Conservation (phyloP, 73 alveolate species). For the Paramecium biaurelia region DNA sequence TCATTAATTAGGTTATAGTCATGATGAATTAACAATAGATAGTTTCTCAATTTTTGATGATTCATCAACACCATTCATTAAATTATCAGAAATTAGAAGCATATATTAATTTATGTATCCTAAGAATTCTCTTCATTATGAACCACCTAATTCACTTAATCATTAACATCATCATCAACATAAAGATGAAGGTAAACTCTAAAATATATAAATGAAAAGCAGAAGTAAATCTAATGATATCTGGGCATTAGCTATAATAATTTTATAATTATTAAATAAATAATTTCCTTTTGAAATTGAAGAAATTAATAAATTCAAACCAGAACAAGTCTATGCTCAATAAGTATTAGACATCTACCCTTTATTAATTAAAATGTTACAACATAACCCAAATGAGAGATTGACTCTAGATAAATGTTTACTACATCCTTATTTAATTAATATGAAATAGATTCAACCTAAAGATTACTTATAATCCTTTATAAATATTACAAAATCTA, state of each 20-base stretch:
- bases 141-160: not conserved
- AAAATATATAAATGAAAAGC: not conserved
- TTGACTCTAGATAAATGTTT: not conserved
- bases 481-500: not conserved
- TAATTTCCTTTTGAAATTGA: not conserved
- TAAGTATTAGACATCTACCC: not conserved
- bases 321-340: not conserved
- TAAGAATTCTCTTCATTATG: not conserved
- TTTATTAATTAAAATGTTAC: not conserved
- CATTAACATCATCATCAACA: not conserved
- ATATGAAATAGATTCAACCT: not conserved
- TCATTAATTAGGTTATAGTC: not conserved
- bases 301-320: not conserved
- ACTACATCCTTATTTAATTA: not conserved
- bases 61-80: not conserved
- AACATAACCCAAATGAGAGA: not conserved
- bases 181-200: not conserved
- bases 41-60: constrained; percentile 2
- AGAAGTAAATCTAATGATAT: not conserved
- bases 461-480: not conserved
- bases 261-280: not conserved
- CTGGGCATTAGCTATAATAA: not conserved
- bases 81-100: not conserved
- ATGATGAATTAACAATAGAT: constrained; percentile 8
- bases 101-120: constrained; percentile 9